Base-by-base conservation (phyloP, 2,329 filamentous ascomycete species). In the Pseudogymnoascus sp. region DNA sequence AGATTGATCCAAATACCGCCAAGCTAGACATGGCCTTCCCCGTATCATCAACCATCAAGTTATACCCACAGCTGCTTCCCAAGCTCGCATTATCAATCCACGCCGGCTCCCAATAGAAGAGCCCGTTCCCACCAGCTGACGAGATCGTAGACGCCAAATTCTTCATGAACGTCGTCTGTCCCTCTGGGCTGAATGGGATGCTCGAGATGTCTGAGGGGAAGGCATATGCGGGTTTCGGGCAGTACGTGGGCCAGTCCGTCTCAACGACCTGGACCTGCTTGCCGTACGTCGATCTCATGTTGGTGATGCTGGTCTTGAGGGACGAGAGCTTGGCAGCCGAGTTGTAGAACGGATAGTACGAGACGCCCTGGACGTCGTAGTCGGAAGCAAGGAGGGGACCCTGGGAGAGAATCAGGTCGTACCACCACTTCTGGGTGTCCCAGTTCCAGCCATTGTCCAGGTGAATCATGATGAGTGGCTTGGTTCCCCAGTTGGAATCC, bases 381-480 rank as follows among this genome's bases (percentile, higher is more conserved):
- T 89, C 87, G 4, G 76, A 74, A 0, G 76, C 68, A 2, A 73
- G 70, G 2, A 88, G 76, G 1, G 78, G 77, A 1, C 82, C 85
- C 23, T 77, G 74, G 6, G 71, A 77, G 0, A 88, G 77, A 0
- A 87, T 81, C 2, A 76, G 78, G 23, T 81, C 80, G 75, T 90
- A 91, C 74, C 83, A 89, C 76, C 80, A 86, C 65, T 87, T 75
- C 71, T 90, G 87, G 2, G 82, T 82, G 3, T 75, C 78, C 85
- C 84, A 89, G 66, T 88, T 81, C 86, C 87, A 91, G n/a, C 88
- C 88, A 70, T 89, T 88, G 73, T 91, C 87, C 3, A 90, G 79
- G 70, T 91, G 89, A 42, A 91, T 83, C 85, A 91, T 86, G 73
- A 90, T 89, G 71, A 86, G 83, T 1, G 88, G 86, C 66, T 82